A percentile compares a stretch with the other conserved stretches of the same genome.
phyloP scores from a whole-genome alignment of 164 flowering plant species.

The Malania oleifera region DNA sequence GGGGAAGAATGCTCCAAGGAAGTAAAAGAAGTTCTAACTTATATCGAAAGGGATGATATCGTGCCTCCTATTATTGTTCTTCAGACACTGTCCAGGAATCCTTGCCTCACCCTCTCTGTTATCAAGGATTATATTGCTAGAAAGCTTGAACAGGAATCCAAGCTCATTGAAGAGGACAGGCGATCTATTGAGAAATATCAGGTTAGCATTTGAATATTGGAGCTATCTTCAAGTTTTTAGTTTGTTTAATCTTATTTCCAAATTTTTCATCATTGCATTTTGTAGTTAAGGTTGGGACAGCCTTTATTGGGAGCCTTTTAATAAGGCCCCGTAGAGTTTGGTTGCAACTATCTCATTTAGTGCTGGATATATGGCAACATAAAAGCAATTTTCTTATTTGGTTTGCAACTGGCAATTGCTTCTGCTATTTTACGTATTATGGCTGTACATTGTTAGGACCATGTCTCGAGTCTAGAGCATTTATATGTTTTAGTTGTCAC shows the following conservation, averaged over 20 bases:
- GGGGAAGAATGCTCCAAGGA: conserved; percentile 99
- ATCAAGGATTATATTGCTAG: conserved; percentile 95
- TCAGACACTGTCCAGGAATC: conserved; percentile 79
- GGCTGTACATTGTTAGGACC: background rate
- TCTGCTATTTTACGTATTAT: too few relatives aligned
- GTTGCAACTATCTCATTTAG: background rate
- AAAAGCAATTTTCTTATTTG: background rate
- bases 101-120: conserved; percentile 90
- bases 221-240: background rate
- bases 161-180: conserved; percentile 90
- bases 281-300: too few relatives aligned
- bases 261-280: too few relatives aligned
- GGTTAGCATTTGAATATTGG: conserved; percentile 37
- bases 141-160: conserved; percentile 92
- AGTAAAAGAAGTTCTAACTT: conserved; percentile 88
- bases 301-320: too few relatives aligned
- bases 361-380: background rate
- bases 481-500: too few relatives aligned
- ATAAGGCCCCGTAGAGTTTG: background rate
- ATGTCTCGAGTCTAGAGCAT: background rate
- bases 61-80: conserved; percentile 93
- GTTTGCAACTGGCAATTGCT: background rate
- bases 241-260: background rate
- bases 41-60: conserved; percentile 93
- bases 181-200: conserved; percentile 82